These are phyloP conservation scores for Rhodotorula kratochvilovae DNA, from an alignment of 768 basidiomycete genomes.

Conservation along the genomic window DNA sequence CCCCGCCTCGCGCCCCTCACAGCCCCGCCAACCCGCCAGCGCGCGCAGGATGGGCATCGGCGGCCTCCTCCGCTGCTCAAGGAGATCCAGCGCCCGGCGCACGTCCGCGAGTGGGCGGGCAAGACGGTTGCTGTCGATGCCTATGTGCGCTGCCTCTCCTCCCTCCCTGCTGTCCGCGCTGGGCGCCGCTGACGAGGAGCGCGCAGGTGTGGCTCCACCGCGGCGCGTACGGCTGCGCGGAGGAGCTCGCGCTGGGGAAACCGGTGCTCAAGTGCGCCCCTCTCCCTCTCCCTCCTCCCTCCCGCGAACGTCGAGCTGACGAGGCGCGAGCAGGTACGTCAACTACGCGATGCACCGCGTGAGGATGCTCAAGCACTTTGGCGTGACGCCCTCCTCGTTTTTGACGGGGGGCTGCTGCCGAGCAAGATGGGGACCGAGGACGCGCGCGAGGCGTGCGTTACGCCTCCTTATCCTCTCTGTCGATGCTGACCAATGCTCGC, in stretches of 20 bases:
- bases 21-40: no score
- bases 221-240: conserved; percentile 82
- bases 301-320: no score
- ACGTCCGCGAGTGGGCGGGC: conserved; percentile 60
- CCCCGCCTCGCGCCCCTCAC: not conserved
- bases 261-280: conserved; percentile 65
- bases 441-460: conserved; percentile 59
- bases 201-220: conserved; percentile 50
- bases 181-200: no score
- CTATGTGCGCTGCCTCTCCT: conserved; percentile 56
- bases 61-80: conserved; percentile 86
- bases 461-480: not conserved
- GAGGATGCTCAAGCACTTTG: conserved; percentile 74
- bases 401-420: conserved; percentile 91
- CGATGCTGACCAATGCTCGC: not conserved
- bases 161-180: not conserved
- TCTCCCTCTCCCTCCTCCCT: not conserved
- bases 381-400: conserved; percentile 83
- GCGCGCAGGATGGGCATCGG: conserved; percentile 63
- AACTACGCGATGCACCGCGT: conserved; percentile 93
- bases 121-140: conserved; percentile 76
- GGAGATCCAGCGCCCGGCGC: conserved; percentile 72
- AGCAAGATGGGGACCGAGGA: conserved; percentile 88
- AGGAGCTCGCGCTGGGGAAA: conserved; percentile 80
- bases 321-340: conserved; percentile 66